Percentiles rank a stretch among this genome's conserved stretches.
These are phyloP conservation scores for Diutina neorugosa DNA, from an alignment of 1,139 yeast genomes.

Conservation along the genomic window DNA sequence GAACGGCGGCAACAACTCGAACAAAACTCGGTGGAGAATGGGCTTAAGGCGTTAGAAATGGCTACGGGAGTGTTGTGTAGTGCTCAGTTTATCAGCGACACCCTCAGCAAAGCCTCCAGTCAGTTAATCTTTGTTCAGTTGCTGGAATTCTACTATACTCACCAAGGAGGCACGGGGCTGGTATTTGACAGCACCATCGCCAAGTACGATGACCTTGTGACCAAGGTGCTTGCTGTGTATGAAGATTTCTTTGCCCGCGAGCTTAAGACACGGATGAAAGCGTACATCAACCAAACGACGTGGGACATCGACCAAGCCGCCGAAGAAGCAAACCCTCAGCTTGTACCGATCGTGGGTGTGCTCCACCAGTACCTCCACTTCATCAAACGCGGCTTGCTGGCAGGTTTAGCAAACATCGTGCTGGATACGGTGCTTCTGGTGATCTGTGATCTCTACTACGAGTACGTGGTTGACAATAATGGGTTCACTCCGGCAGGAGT, in stretches of 20 bases:
- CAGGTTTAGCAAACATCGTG: slow-evolving; percentile 14
- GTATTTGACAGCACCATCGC: slow-evolving; percentile 42
- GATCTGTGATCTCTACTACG: slow-evolving; percentile 39
- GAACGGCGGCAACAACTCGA: not conserved
- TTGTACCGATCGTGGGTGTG: slow-evolving; percentile 17
- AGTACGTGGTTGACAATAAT: slow-evolving; percentile 51
- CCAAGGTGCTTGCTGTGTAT: slow-evolving; percentile 26
- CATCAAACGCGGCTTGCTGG: slow-evolving; percentile 13
- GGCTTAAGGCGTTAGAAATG: slow-evolving; percentile 3
- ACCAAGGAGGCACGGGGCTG: slow-evolving; percentile 14
- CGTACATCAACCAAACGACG: slow-evolving; percentile 32
- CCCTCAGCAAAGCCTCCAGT: slow-evolving; percentile 13
- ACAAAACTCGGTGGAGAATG: slow-evolving; percentile 2
- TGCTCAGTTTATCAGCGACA: not conserved
- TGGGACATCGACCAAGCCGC: slow-evolving; percentile 19
- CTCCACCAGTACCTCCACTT: slow-evolving; percentile 24
- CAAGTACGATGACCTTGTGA: slow-evolving; percentile 32
- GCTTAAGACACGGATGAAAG: slow-evolving; percentile 36
- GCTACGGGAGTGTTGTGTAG: not conserved
- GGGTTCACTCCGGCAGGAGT: slow-evolving; percentile 48
- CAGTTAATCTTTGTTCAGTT: slow-evolving; percentile 54
- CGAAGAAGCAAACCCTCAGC: slow-evolving; percentile 15
- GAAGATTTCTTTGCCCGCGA: slow-evolving; percentile 38
- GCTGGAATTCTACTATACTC: slow-evolving; percentile 33
- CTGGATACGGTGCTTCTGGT: slow-evolving; percentile 30